These are phyloP conservation scores for Withania somnifera DNA, from an alignment of 305 asterid genomes.

Conservation along the genomic window DNA sequence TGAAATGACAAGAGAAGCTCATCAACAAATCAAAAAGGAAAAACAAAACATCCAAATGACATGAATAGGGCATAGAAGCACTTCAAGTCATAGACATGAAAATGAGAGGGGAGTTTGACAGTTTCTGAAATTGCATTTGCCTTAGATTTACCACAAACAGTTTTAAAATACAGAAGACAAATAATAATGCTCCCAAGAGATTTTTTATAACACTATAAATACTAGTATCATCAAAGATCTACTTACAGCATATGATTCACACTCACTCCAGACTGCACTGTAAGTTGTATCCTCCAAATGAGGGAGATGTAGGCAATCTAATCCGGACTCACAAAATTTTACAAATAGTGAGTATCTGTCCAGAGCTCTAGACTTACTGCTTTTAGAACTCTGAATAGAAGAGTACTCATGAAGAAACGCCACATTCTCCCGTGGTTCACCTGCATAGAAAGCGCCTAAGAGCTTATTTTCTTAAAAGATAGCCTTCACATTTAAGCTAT, in stretches of 20 bases:
- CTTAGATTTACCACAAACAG: neutral
- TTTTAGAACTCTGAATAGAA: constrained; percentile 12
- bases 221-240: neutral
- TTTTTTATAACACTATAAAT: neutral
- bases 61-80: neutral
- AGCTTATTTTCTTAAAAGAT: neutral
- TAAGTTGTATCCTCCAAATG: constrained; percentile 37
- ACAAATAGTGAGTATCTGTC: constrained; percentile 43
- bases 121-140: neutral
- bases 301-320: constrained; percentile 50
- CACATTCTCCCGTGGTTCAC: constrained; percentile 17
- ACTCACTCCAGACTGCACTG: constrained; percentile 48
- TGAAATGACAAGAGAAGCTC: too few relatives aligned
- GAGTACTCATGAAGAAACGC: constrained; percentile 13
- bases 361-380: constrained; percentile 13
- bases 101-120: neutral
- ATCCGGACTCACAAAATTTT: constrained; percentile 59
- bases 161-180: neutral
- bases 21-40: too few relatives aligned
- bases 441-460: constrained; percentile 18
- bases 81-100: neutral
- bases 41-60: too few relatives aligned
- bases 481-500: neutral
- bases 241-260: constrained; percentile 55
- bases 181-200: neutral